These are phyloP conservation scores for Wickerhamiella sergipiensis DNA, from an alignment of 805 yeast species.

Conservation along the genomic window DNA sequence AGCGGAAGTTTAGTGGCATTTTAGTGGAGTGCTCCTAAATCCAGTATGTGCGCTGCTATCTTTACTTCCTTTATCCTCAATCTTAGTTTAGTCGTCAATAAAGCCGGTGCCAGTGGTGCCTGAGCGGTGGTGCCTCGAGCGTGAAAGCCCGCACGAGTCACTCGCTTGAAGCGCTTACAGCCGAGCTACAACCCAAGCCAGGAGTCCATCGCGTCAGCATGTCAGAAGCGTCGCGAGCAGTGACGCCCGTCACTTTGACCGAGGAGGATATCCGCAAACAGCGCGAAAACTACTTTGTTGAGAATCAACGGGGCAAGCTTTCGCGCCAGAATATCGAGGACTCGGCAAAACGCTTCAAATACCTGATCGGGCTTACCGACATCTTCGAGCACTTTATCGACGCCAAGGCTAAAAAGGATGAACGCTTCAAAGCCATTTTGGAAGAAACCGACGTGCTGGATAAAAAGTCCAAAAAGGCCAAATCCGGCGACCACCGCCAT, in stretches of 20 bases:
- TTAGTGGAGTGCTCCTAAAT: too few relatives aligned
- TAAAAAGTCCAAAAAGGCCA: constrained; percentile 15
- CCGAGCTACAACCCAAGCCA: too few relatives aligned
- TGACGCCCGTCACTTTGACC: not conserved
- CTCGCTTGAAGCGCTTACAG: too few relatives aligned
- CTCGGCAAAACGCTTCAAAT: constrained; percentile 68
- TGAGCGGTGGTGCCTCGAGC: too few relatives aligned
- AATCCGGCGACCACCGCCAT: constrained; percentile 35
- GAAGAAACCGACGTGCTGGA: constrained; percentile 17
- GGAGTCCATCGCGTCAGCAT: not conserved
- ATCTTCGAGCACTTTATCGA: constrained; percentile 81
- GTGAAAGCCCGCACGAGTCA: too few relatives aligned
- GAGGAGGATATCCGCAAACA: constrained; percentile 16
- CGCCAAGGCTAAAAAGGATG: constrained; percentile 66
- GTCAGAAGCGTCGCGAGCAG: not conserved
- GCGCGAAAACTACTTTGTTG: constrained; percentile 20
- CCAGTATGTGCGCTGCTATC: too few relatives aligned
- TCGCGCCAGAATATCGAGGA: constrained; percentile 31
- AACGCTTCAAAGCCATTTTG: constrained; percentile 33
- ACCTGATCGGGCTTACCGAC: constrained; percentile 69
- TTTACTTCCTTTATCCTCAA: too few relatives aligned
- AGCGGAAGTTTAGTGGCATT: too few relatives aligned
- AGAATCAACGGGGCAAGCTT: constrained; percentile 17
- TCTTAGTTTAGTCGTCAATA: too few relatives aligned
- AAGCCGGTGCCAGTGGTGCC: too few relatives aligned